phyloP scores from a whole-genome alignment of 2,329 filamentous ascomycete genomes.

The Fusarium brevicatenulatum region DNA sequence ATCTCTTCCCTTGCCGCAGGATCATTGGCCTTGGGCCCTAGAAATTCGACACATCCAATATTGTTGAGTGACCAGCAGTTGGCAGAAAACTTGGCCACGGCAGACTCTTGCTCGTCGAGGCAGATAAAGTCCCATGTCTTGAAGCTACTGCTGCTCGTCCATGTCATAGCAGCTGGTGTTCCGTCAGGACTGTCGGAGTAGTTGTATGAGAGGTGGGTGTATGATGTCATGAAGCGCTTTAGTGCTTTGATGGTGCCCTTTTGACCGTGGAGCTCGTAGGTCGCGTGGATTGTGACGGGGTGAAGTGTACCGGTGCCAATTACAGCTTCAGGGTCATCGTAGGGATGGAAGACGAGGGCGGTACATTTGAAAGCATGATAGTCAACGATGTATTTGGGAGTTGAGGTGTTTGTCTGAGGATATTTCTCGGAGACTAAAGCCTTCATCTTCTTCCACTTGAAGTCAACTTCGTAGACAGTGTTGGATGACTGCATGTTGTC shows the following conservation, averaged over 20 bases:
- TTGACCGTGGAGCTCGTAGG: constrained; percentile 34
- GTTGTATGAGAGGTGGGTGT: constrained; percentile 36
- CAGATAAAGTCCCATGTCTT: constrained; percentile 41
- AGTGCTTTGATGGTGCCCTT: constrained; percentile 39
- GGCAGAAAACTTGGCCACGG: constrained; percentile 37
- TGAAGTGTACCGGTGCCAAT: constrained; percentile 34
- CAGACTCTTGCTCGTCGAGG: constrained; percentile 28
- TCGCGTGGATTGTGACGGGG: constrained; percentile 32
- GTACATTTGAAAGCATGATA: constrained; percentile 23
- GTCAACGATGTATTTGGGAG: constrained; percentile 25
- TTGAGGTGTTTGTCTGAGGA: not conserved
- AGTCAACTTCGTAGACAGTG: constrained; percentile 25
- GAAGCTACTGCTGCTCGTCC: constrained; percentile 27
- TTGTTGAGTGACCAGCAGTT: constrained; percentile 25
- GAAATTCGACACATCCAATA: constrained; percentile 31
- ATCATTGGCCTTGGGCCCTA: constrained; percentile 28
- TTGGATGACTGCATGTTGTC: not conserved
- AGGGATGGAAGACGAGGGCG: constrained; percentile 23
- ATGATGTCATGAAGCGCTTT: constrained; percentile 31
- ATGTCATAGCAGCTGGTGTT: constrained; percentile 31
- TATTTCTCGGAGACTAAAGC: constrained; percentile 17
- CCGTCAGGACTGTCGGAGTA: constrained; percentile 19
- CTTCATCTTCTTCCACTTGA: constrained; percentile 32
- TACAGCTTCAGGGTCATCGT: not conserved
- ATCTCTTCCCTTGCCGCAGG: constrained; percentile 31